phyloP scores from a whole-genome alignment of 1,139 yeast species.

The Blastobotrys malaysiensis region DNA sequence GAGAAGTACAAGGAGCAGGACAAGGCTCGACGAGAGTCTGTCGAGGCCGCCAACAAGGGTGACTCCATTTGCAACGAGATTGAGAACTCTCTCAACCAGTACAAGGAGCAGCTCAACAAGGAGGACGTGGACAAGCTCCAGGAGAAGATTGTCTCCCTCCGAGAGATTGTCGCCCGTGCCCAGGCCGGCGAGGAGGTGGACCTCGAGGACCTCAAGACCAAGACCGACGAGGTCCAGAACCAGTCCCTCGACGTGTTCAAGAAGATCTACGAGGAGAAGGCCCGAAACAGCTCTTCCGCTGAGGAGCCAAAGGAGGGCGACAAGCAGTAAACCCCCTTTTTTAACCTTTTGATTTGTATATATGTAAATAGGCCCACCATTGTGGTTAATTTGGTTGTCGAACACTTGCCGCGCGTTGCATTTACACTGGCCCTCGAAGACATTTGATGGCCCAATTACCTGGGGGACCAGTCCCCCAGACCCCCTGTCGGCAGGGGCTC shows the following conservation, averaged over 20 bases:
- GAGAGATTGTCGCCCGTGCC: constrained; percentile 89
- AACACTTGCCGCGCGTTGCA: too few species aligned
- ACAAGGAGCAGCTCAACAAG: constrained; percentile 86
- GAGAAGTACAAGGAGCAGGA: constrained; percentile 97
- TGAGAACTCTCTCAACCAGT: constrained; percentile 89
- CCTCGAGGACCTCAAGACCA: constrained; percentile 77
- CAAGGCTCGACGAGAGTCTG: constrained; percentile 89
- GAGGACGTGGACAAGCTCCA: constrained; percentile 82
- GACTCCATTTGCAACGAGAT: constrained; percentile 96
- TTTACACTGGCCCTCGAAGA: too few species aligned
- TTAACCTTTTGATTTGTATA: constrained; percentile 1
- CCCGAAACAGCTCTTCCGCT: constrained; percentile 24
- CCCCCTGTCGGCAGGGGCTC: too few species aligned
- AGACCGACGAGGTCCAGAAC: constrained; percentile 91
- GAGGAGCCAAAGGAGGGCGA: constrained; percentile 24
- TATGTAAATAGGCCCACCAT: neutral
- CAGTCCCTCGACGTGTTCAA: constrained; percentile 91
- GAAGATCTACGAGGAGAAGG: constrained; percentile 83
- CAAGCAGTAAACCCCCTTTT: constrained; percentile 23
- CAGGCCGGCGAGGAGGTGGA: constrained; percentile 88
- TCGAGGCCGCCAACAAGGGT: constrained; percentile 95
- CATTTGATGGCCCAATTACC: too few species aligned
- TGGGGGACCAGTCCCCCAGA: too few species aligned
- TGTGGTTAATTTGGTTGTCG: too few species aligned
- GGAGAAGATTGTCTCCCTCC: constrained; percentile 68